Conservation (phyloP, 768 basidiomycete genomes). For the Cyclocybe cylindracea region DNA sequence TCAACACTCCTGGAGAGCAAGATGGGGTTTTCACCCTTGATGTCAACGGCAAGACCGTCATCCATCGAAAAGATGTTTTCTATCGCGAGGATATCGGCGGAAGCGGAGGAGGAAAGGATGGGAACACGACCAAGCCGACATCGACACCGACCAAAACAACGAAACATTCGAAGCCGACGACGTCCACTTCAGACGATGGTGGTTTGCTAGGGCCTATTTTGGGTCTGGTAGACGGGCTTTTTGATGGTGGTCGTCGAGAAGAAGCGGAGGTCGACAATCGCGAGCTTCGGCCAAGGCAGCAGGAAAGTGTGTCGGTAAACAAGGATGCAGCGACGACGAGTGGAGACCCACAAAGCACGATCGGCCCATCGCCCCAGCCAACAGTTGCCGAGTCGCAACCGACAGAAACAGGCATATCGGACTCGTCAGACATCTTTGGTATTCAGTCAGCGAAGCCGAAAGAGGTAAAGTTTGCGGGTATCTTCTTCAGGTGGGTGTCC, state of each 20-base stretch:
- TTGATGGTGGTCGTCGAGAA: not conserved
- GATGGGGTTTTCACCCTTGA: slow-evolving; percentile 67
- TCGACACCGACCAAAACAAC: slow-evolving; percentile 11
- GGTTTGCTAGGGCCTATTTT: slow-evolving; percentile 20
- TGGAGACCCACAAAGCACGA: not conserved
- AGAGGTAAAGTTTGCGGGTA: slow-evolving; percentile 44
- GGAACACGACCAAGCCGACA: slow-evolving; percentile 10
- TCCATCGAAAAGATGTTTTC: slow-evolving; percentile 57
- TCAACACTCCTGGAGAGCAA: slow-evolving; percentile 74
- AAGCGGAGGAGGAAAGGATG: not conserved
- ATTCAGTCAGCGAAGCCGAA: slow-evolving; percentile 12
- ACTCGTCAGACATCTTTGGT: not conserved
- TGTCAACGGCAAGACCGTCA: slow-evolving; percentile 58
- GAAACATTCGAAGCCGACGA: slow-evolving; percentile 5
- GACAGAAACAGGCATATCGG: not conserved
- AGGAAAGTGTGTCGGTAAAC: not conserved
- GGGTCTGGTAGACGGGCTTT: slow-evolving; percentile 16
- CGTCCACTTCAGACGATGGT: slow-evolving; percentile 10
- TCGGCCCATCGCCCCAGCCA: not conserved
- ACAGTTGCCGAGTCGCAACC: not conserved
- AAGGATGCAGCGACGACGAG: not conserved
- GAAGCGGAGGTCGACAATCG: not conserved
- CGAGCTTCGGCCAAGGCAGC: not conserved
- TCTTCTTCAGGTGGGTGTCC: slow-evolving; percentile 75
- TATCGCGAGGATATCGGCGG: slow-evolving; percentile 48